Base-by-base conservation (phyloP, 805 yeast genomes). In the Kregervanrija fluxuum region DNA sequence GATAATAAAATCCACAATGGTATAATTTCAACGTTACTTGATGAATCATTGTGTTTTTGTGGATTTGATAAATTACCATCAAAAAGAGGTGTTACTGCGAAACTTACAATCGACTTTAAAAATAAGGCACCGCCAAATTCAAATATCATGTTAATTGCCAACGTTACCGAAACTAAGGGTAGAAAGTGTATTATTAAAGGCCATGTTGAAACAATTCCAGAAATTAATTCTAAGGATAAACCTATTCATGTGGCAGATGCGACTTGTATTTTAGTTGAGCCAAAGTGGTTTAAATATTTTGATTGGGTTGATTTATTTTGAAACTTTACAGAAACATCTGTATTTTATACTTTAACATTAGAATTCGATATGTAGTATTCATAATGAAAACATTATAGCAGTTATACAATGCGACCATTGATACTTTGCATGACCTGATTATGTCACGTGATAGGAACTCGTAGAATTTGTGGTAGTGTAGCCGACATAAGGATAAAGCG, bases 81-180 rank as follows among this genome's bases (percentile, higher is more conserved):
- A 46, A 75, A 79, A 45, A 71, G 83, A 41, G 99, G 98, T 11
- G 96, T 93, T 17, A 91, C 99, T 0, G 99, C 96, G 0, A 74
- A 71, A 41, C 67, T 91, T 37, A 64, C 74, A 2, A 69, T 91
- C 8, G 70, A 83, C 42, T 91, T 87, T 62, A 48, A 58, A n/a
- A 71, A 73, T 36, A 73, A 71, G 50, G 84, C 82, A 35, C 72
- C 71, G 2, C 82, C 89, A 0, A 75, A 79, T 47, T 69, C 81
- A 16, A 77, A 81, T 9, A 76, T 89, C 2, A 69, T 87, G 11
- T 63, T 93, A 40, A 69, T 70, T 37, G 95, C 95, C 0, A 69
- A 74, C 38, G 89, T 90, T 1, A 61, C 61, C 1, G 78, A 83
- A 54, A 56, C 64, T 11, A 82, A 81, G 48, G 96, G 96, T 0